Evolutionary conservation across 2,329 filamentous ascomycete genomes (phyloP).

Genomic region (Phaeosphaeriaceae sp.): DNA sequence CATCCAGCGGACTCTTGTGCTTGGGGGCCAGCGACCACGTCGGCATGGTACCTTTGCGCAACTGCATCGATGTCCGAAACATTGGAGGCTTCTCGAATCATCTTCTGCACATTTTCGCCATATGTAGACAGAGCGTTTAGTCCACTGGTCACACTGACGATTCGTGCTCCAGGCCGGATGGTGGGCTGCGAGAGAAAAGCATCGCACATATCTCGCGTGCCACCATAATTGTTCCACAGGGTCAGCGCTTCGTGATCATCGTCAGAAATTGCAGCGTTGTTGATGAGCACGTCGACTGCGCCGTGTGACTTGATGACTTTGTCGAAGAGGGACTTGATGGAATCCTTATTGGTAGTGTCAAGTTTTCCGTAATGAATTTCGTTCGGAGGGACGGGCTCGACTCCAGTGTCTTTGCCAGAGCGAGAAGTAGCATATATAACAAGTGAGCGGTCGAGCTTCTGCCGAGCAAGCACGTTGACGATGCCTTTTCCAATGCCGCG

Average conservation of each 20-base stretch:
- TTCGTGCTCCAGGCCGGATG: slow-evolving; percentile 13
- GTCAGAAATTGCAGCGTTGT: slow-evolving; percentile 30
- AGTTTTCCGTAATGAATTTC: slow-evolving; percentile 19
- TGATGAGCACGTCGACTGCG: slow-evolving; percentile 27
- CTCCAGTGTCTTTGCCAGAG: slow-evolving; percentile 14
- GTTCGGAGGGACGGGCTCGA: slow-evolving; percentile 12
- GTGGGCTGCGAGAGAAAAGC: slow-evolving; percentile 15
- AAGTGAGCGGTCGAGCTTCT: slow-evolving; percentile 15
- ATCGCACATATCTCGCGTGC: slow-evolving; percentile 24
- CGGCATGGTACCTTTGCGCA: slow-evolving; percentile 3
- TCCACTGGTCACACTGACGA: slow-evolving; percentile 26
- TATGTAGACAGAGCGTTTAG: slow-evolving; percentile 17
- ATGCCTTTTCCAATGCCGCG: slow-evolving; percentile 33
- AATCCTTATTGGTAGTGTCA: slow-evolving; percentile 19
- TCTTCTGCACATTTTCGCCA: background rate
- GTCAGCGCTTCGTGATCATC: slow-evolving; percentile 18
- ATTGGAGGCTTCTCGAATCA: slow-evolving; percentile 2
- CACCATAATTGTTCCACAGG: slow-evolving; percentile 22
- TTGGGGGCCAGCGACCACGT: background rate
- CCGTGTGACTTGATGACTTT: slow-evolving; percentile 2
- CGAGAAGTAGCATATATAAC: slow-evolving; percentile 30
- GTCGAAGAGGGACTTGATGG: slow-evolving; percentile 21
- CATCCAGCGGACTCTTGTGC: slow-evolving; percentile 13
- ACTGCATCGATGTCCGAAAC: slow-evolving; percentile 12
- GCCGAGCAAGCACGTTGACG: slow-evolving; percentile 24